These are phyloP conservation scores for Phaeosphaeriaceae sp. DNA, from an alignment of 2,329 filamentous ascomycete species.

Conservation along the genomic window DNA sequence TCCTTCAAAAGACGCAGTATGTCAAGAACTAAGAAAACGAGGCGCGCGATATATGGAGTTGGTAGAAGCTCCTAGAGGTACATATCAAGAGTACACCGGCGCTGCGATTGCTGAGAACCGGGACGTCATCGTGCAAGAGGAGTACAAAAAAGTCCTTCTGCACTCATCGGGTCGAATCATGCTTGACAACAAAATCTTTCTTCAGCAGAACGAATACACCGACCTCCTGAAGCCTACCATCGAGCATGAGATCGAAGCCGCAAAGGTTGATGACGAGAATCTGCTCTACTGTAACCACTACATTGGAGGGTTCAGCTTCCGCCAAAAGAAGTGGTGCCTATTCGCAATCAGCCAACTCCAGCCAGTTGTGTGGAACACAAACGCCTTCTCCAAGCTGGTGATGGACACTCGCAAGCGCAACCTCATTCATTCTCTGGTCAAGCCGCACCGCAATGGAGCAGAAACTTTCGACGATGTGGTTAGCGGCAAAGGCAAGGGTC, in stretches of 20 bases:
- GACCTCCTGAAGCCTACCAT: constrained; percentile 13
- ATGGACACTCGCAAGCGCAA: constrained; percentile 23
- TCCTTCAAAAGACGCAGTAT: constrained; percentile 6
- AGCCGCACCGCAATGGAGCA: constrained; percentile 67
- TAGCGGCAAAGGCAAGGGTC: constrained; percentile 46
- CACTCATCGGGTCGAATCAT: constrained; percentile 15
- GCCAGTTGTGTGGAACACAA: constrained; percentile 51
- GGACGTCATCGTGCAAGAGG: constrained; percentile 2
- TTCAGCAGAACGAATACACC: constrained; percentile 16
- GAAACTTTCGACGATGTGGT: constrained; percentile 52
- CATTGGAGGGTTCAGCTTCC: constrained; percentile 17
- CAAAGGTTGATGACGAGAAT: constrained; percentile 57
- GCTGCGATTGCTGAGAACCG: constrained; percentile 2
- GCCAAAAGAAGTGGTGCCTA: constrained; percentile 28
- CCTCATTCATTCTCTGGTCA: constrained; percentile 66
- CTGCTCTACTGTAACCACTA: constrained; percentile 35
- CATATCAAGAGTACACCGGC: constrained; percentile 13
- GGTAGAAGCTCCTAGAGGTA: constrained; percentile 11
- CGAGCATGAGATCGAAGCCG: constrained; percentile 21
- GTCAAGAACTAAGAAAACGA: constrained; percentile 44
- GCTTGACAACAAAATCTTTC: constrained; percentile 14
- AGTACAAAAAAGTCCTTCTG: constrained; percentile 9
- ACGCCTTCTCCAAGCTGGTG: constrained; percentile 53
- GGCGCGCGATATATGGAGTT: constrained; percentile 50
- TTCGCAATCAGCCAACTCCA: constrained; percentile 46